Evolutionary conservation across 2,329 filamentous ascomycete genomes (phyloP).

Genomic region (Neophaeococcomyces aloes): DNA sequence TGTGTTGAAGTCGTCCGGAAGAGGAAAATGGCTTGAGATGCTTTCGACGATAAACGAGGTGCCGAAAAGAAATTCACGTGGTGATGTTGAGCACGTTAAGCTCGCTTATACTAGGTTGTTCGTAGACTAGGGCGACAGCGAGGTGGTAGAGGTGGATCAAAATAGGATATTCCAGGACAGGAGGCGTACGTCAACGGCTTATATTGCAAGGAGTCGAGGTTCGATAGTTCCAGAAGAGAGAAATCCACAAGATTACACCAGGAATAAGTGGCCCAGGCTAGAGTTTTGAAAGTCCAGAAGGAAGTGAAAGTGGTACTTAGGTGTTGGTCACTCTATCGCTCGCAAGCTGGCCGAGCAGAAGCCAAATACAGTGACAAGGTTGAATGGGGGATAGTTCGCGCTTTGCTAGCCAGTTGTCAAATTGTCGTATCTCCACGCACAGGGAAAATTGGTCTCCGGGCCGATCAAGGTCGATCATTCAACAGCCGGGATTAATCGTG

Average conservation of each 20-base stretch:
- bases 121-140: not conserved
- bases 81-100: not conserved
- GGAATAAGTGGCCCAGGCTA: conserved; percentile 1
- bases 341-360: too few species aligned
- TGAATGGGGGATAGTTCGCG: too few species aligned
- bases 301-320: conserved; percentile 3
- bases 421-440: too few species aligned
- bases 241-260: not conserved
- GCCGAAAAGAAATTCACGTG: conserved; percentile 1
- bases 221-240: too few species aligned
- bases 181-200: conserved; percentile 7
- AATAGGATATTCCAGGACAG: conserved; percentile 1
- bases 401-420: too few species aligned
- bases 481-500: too few species aligned
- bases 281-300: not conserved
- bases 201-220: not conserved
- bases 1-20: not conserved
- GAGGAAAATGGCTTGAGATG: not conserved
- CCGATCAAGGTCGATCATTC: too few species aligned
- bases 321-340: not conserved
- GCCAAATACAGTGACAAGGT: too few species aligned
- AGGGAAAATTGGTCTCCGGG: too few species aligned
- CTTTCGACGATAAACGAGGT: not conserved
- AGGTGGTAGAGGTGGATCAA: conserved; percentile 3
- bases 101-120: not conserved